Evolutionary conservation across 2,329 filamentous ascomycete species (phyloP).

Genomic region (Ophiostoma angusticollis): DNA sequence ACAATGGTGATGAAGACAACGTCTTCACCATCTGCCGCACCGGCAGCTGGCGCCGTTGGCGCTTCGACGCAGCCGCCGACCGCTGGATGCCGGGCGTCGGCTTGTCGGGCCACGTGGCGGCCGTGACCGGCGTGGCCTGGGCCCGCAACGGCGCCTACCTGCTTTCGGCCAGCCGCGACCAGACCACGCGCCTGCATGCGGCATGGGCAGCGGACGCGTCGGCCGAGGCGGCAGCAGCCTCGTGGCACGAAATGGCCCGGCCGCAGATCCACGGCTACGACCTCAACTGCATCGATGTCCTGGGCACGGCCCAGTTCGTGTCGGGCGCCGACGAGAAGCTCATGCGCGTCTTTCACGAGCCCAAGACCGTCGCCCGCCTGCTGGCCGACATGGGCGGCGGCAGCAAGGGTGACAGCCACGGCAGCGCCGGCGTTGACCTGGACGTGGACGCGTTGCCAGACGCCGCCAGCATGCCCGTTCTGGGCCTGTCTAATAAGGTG

Average conservation of each 20-base stretch:
- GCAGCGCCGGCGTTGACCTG: conserved; percentile 18
- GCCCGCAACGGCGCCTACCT: conserved; percentile 70
- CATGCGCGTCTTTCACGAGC: conserved; percentile 88
- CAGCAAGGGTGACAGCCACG: conserved; percentile 52
- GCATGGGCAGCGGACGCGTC: conserved; percentile 43
- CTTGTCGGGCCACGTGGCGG: conserved; percentile 69
- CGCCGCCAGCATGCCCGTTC: conserved; percentile 84
- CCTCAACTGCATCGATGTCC: conserved; percentile 78
- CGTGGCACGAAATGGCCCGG: conserved; percentile 92
- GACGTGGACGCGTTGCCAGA: conserved; percentile 51
- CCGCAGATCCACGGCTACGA: conserved; percentile 98
- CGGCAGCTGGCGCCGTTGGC: conserved; percentile 87
- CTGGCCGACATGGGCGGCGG: too few relatives aligned
- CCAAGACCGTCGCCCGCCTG: conserved; percentile 66
- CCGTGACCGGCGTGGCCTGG: conserved; percentile 77
- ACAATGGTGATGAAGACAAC: too few relatives aligned
- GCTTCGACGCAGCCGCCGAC: conserved; percentile 44
- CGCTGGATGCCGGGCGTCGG: conserved; percentile 67
- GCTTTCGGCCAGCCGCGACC: conserved; percentile 78
- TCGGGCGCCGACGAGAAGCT: conserved; percentile 96
- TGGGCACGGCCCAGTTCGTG: conserved; percentile 66
- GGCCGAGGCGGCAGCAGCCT: conserved; percentile 20
- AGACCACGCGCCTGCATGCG: conserved; percentile 81
- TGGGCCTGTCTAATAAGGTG: conserved; percentile 93
- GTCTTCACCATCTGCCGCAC: conserved; percentile 80